A percentile compares a stretch with the other conserved stretches of the same genome.
These are phyloP conservation scores for Rhizopogon roseolus DNA, from an alignment of 768 basidiomycete species.

Conservation along the genomic window DNA sequence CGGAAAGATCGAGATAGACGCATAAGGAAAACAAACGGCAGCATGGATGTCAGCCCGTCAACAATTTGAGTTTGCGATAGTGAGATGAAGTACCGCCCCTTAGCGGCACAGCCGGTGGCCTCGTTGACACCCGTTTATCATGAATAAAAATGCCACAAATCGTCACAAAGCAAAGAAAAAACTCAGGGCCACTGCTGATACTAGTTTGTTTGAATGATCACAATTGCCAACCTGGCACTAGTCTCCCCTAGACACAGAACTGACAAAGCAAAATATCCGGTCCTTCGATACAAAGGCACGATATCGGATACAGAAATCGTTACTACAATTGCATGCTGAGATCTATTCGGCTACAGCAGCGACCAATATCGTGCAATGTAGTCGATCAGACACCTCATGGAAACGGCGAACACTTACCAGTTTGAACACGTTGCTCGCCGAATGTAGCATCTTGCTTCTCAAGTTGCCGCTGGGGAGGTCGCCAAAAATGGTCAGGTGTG, in stretches of 20 bases:
- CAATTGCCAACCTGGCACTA: background rate
- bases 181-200: slow-evolving; percentile 18
- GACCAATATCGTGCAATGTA: background rate
- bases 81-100: slow-evolving; percentile 14
- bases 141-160: background rate
- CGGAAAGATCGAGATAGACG: slow-evolving; percentile 17
- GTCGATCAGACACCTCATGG: background rate
- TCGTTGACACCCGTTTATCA: slow-evolving; percentile 9
- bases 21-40: slow-evolving; percentile 17
- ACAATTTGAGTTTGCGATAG: slow-evolving; percentile 14
- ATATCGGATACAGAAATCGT: background rate
- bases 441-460: background rate
- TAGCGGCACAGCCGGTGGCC: slow-evolving; percentile 23
- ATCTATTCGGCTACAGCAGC: background rate
- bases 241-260: background rate
- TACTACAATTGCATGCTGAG: background rate
- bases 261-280: background rate
- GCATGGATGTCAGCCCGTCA: slow-evolving; percentile 13
- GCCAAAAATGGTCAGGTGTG: background rate
- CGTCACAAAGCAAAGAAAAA: slow-evolving; percentile 12
- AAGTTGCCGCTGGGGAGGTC: background rate
- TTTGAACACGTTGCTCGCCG: background rate
- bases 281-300: background rate
- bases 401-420: slow-evolving; percentile 1
- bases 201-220: slow-evolving; percentile 10